phyloP scores from a whole-genome alignment of 2,329 filamentous ascomycete genomes.

The Fusarium anthophilum region DNA sequence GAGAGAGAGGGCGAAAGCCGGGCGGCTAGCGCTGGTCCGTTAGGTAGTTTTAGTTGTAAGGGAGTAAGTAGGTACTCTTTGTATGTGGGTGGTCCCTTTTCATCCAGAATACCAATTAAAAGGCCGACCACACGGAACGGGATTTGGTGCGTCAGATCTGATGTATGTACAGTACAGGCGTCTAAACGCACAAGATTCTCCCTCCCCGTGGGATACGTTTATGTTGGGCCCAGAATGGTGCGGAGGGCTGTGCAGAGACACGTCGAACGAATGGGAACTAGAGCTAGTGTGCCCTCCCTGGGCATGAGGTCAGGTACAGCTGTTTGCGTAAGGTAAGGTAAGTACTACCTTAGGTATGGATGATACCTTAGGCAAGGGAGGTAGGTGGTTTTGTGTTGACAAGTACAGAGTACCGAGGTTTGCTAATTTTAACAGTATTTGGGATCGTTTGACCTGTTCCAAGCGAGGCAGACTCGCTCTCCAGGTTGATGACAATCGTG shows the following conservation, averaged over 20 bases:
- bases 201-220: background rate
- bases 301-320: background rate
- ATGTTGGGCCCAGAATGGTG: conserved; percentile 14
- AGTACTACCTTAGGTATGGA: background rate
- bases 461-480: conserved; percentile 14
- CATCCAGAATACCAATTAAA: conserved; percentile 34
- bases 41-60: background rate
- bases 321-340: background rate
- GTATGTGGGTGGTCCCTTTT: conserved; percentile 22
- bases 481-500: conserved; percentile 10
- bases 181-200: conserved; percentile 9
- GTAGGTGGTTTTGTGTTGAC: background rate
- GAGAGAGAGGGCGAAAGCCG: conserved; percentile 2
- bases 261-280: conserved; percentile 34
- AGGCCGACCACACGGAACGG: conserved; percentile 16
- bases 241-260: conserved; percentile 42
- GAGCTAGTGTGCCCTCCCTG: conserved; percentile 3
- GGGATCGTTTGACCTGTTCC: conserved; percentile 11
- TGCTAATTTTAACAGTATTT: conserved; percentile 38
- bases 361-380: background rate
- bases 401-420: background rate
- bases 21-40: conserved; percentile 8
- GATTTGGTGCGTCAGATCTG: conserved; percentile 12
- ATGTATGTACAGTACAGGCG: conserved; percentile 11
- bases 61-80: background rate